A percentile compares a stretch with the other conserved stretches of the same genome.
Conservation (phyloP, 805 yeast species). For the Peterozyma toletana region DNA sequence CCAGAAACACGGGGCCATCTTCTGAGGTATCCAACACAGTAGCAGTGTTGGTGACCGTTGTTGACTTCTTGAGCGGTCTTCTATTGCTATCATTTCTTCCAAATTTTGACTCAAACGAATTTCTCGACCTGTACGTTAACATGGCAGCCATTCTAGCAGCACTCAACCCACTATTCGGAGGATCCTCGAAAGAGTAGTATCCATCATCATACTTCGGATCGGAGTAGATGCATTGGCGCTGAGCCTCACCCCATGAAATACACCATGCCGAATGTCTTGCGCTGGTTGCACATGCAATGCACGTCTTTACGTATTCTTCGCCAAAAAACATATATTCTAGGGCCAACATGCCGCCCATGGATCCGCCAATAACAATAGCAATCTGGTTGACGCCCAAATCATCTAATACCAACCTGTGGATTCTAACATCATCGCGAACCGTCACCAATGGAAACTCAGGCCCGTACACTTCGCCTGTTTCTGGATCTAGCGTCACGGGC, state of each 20-base stretch:
- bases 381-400: conserved; percentile 69
- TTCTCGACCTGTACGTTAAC: conserved; percentile 85
- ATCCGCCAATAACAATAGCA: conserved; percentile 90
- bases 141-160: conserved; percentile 98
- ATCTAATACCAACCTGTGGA: conserved; percentile 74
- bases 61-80: conserved; percentile 12
- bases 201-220: conserved; percentile 94
- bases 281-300: conserved; percentile 86
- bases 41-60: not conserved
- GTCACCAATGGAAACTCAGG: conserved; percentile 94
- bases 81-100: conserved; percentile 68
- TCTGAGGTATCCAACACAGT: not conserved
- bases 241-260: conserved; percentile 98
- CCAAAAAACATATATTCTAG: conserved; percentile 81
- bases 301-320: conserved; percentile 54
- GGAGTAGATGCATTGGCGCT: conserved; percentile 89
- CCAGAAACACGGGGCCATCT: conserved; percentile 24
- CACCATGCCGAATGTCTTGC: conserved; percentile 98
- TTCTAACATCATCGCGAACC: conserved; percentile 82
- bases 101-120: conserved; percentile 84
- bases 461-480: conserved; percentile 73
- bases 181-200: conserved; percentile 68
- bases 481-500: conserved; percentile 77
- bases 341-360: conserved; percentile 98
- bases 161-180: conserved; percentile 79